A percentile compares a stretch with the other conserved stretches of the same genome.
phyloP scores from a whole-genome alignment of 305 asterid species.

The Vinca major region DNA sequence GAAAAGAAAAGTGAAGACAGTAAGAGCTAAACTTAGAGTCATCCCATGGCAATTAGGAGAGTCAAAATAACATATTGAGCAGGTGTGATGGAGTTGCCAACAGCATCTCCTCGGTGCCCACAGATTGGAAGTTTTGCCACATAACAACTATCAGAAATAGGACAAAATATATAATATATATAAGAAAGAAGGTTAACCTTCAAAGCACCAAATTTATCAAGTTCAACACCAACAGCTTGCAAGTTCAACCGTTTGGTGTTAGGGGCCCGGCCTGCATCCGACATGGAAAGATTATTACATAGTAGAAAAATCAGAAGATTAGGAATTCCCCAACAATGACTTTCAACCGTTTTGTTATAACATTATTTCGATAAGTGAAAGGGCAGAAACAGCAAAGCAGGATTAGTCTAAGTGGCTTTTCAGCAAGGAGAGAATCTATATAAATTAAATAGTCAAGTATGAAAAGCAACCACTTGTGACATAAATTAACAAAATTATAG shows the following conservation, averaged over 20 bases:
- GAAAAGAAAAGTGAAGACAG: slow-evolving; percentile 10
- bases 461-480: background rate
- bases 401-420: background rate
- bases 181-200: slow-evolving; percentile 41
- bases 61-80: background rate
- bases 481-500: background rate
- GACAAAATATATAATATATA: background rate
- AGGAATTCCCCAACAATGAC: background rate
- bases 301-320: slow-evolving; percentile 5
- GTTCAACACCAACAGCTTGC: slow-evolving; percentile 75
- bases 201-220: slow-evolving; percentile 62
- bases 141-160: background rate
- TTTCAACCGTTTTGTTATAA: background rate
- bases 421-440: background rate
- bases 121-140: too few species aligned
- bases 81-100: background rate
- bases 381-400: background rate
- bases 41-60: background rate
- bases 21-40: background rate
- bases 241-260: slow-evolving; percentile 85
- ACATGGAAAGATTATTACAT: slow-evolving; percentile 13
- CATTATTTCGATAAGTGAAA: background rate
- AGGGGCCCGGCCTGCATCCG: slow-evolving; percentile 75
- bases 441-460: background rate
- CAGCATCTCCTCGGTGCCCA: background rate